phyloP scores from a whole-genome alignment of 2,329 filamentous ascomycete species.

The Ophiobolus disseminans region DNA sequence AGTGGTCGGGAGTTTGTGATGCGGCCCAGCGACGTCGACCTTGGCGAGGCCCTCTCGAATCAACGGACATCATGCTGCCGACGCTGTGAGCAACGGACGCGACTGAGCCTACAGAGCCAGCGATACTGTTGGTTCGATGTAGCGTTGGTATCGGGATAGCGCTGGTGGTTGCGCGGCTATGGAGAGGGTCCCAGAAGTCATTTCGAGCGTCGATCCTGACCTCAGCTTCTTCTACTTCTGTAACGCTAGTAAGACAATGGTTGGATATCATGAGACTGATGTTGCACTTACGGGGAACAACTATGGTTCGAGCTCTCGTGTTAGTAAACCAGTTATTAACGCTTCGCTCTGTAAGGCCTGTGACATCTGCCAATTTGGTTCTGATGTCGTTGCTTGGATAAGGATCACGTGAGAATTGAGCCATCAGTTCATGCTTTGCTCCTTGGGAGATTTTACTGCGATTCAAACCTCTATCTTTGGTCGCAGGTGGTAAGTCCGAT shows the following conservation, averaged over 20 bases:
- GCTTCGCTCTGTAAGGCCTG: neutral
- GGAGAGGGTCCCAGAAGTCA: neutral
- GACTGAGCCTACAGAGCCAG: neutral
- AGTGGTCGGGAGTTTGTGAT: too few relatives aligned
- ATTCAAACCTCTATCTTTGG: neutral
- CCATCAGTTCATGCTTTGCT: neutral
- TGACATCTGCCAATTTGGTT: neutral
- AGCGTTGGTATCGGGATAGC: neutral
- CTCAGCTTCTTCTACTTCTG: neutral
- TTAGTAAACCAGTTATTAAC: conserved; percentile 11
- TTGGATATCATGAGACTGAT: neutral
- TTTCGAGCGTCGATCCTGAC: neutral
- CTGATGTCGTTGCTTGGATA: neutral
- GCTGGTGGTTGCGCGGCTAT: neutral
- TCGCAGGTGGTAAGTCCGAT: too few relatives aligned
- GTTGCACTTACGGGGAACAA: neutral
- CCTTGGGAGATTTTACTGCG: neutral
- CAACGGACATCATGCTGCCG: conserved; percentile 8
- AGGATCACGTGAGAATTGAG: neutral
- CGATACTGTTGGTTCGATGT: neutral
- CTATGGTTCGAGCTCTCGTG: neutral
- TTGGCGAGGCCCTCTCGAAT: conserved; percentile 9
- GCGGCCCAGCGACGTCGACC: too few relatives aligned
- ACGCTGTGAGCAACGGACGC: neutral
- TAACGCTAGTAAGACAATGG: neutral